Evolutionary conservation across 345 rosid species (phyloP).

Genomic region (Eucalyptus globulus): DNA sequence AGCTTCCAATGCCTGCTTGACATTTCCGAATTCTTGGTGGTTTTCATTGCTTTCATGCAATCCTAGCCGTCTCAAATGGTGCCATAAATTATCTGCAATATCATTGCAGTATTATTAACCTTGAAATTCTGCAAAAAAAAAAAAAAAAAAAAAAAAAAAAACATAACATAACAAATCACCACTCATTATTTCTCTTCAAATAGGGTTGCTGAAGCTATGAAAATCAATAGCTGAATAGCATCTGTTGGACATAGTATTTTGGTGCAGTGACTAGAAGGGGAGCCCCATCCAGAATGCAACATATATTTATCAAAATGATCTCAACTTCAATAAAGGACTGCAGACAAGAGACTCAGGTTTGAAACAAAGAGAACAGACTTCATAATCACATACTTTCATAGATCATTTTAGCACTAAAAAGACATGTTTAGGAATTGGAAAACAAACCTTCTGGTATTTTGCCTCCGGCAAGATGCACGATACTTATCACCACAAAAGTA

Average conservation of each 20-base stretch:
- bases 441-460: constrained; percentile 65
- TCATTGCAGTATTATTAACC: background rate
- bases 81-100: constrained; percentile 68
- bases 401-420: background rate
- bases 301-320: background rate
- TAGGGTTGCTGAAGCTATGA: background rate
- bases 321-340: background rate
- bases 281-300: background rate
- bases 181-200: background rate
- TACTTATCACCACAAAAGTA: constrained; percentile 57
- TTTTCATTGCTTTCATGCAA: constrained; percentile 50
- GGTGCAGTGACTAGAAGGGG: background rate
- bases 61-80: constrained; percentile 65
- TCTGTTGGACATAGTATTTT: background rate
- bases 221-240: background rate
- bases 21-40: constrained; percentile 64
- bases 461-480: constrained; percentile 82
- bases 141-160: background rate
- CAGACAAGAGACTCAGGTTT: background rate
- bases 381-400: background rate
- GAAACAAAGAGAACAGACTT: background rate
- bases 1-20: constrained; percentile 64
- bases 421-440: background rate
- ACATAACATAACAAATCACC: background rate
- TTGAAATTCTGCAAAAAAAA: background rate